Conservation (phyloP, 2,329 filamentous ascomycete genomes). For the Coccinonectria pachysandricola region DNA sequence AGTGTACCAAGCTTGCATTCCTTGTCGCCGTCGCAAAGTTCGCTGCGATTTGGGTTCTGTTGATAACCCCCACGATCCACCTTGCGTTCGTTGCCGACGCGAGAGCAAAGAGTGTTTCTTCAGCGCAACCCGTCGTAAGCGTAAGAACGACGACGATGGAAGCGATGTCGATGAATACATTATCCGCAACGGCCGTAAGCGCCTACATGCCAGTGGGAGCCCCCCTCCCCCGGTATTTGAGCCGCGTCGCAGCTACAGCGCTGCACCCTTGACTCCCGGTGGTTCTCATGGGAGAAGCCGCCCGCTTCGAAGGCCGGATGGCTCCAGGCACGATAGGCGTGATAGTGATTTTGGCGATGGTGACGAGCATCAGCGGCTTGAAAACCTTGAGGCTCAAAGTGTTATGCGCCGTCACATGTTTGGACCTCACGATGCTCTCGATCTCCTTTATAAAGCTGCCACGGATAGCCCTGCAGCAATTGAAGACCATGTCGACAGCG, state of each 20-base stretch:
- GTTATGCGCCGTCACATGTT: constrained; percentile 67
- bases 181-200: constrained; percentile 63
- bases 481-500: constrained; percentile 16
- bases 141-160: constrained; percentile 56
- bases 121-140: constrained; percentile 85
- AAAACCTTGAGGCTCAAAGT: constrained; percentile 54
- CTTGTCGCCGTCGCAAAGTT: constrained; percentile 51
- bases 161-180: constrained; percentile 55
- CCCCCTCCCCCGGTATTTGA: constrained; percentile 32
- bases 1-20: constrained; percentile 54
- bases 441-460: constrained; percentile 81
- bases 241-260: constrained; percentile 36
- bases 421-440: constrained; percentile 84
- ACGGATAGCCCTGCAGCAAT: constrained; percentile 34
- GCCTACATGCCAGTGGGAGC: constrained; percentile 39
- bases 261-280: constrained; percentile 52
- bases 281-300: constrained; percentile 55
- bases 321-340: constrained; percentile 21
- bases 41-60: constrained; percentile 61
- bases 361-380: constrained; percentile 50
- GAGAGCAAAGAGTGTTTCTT: constrained; percentile 98
- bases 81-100: constrained; percentile 84
- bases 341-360: constrained; percentile 33
- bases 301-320: constrained; percentile 53
- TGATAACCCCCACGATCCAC: constrained; percentile 87